A percentile compares a stretch with the other conserved stretches of the same genome.
Conservation (phyloP, 306 rosid genomes). For the Trifolium fragiferum region DNA sequence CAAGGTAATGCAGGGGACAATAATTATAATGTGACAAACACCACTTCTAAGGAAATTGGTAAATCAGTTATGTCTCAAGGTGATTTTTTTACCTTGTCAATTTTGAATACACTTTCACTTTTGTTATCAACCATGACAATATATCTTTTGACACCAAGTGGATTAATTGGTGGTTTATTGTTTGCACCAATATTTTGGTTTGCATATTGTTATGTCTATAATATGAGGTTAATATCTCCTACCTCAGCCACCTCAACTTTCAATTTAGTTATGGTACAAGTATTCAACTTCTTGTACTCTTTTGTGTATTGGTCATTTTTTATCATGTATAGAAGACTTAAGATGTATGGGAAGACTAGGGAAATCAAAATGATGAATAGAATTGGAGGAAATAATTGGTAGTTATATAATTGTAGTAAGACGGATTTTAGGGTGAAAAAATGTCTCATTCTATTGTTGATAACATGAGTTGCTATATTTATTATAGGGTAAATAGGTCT, state of each 20-base stretch:
- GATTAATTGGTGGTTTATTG: neutral
- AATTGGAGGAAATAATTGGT: slow-evolving; percentile 20
- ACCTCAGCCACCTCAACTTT: neutral
- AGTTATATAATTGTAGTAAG: neutral
- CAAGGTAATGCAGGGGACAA: neutral
- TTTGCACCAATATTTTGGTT: neutral
- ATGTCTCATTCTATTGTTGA: no score
- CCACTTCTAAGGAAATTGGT: neutral
- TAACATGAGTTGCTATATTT: no score
- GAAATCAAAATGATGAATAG: slow-evolving; percentile 1
- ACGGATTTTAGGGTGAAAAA: no score
- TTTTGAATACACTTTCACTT: slow-evolving; percentile 9
- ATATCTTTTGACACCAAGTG: slow-evolving; percentile 33
- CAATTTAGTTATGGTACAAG: neutral
- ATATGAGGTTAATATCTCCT: slow-evolving; percentile 27
- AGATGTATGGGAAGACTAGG: neutral
- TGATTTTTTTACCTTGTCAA: neutral
- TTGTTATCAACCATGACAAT: slow-evolving; percentile 19
- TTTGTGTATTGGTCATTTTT: neutral
- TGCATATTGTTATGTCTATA: slow-evolving; percentile 4
- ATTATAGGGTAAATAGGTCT: no score
- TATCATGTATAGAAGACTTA: neutral
- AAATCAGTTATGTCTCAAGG: neutral
- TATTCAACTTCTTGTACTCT: neutral
- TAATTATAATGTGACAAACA: neutral